phyloP scores from a whole-genome alignment of 345 rosid genomes.

The Gossypium australe region DNA sequence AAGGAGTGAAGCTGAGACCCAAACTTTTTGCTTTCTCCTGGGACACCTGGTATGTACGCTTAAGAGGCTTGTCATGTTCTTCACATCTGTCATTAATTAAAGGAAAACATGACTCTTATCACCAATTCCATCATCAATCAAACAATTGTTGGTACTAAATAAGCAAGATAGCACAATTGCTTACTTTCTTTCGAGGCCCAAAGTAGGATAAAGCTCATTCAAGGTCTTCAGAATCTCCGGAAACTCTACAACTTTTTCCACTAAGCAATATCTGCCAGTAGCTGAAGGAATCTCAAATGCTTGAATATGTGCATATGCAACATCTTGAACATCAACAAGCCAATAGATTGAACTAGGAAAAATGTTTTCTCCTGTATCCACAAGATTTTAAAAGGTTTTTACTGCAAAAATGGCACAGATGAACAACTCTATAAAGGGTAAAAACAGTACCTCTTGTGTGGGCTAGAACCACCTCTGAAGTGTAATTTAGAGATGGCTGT shows the following conservation, averaged over 20 bases:
- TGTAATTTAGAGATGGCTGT: constrained; percentile 31
- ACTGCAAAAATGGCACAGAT: neutral
- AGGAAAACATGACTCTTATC: neutral
- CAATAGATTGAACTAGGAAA: constrained; percentile 12
- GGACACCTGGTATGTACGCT: constrained; percentile 29
- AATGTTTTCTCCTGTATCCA: constrained; percentile 16
- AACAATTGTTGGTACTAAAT: neutral
- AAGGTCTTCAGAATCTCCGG: constrained; percentile 13
- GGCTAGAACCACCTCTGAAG: constrained; percentile 16
- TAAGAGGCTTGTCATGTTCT: constrained; percentile 2
- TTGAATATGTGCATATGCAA: constrained; percentile 47
- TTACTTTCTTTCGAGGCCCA: constrained; percentile 23
- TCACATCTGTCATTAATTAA: neutral
- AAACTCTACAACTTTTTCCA: constrained; percentile 16
- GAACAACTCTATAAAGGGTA: neutral
- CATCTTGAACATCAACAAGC: constrained; percentile 47
- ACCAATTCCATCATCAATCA: neutral
- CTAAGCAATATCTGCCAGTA: constrained; percentile 34
- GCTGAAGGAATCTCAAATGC: constrained; percentile 46
- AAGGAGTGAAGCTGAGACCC: constrained; percentile 40
- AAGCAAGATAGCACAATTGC: constrained; percentile 5
- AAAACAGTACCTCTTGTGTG: constrained; percentile 23
- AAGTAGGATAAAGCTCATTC: constrained; percentile 23
- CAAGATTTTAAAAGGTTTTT: neutral
- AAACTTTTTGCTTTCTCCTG: constrained; percentile 37